phyloP scores from a whole-genome alignment of 208 protist genomes.

The Tetramitus jugosus region DNA sequence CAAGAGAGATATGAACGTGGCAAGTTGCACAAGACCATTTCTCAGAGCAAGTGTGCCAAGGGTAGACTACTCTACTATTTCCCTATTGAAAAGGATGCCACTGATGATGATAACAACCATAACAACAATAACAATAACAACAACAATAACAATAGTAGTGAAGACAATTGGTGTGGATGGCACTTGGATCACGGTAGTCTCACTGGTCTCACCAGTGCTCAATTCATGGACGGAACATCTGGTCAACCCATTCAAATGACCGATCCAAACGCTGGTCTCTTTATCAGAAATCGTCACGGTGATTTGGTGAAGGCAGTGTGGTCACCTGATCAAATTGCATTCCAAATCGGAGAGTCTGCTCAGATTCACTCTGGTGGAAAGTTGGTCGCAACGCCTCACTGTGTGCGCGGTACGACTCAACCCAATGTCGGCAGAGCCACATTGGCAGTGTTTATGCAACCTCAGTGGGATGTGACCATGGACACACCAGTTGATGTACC shows the following conservation, averaged over 20 bases:
- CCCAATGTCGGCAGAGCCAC: constrained; percentile 37
- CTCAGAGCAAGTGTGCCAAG: constrained; percentile 34
- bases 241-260: constrained; percentile 25
- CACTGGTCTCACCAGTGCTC: constrained; percentile 45
- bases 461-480: constrained; percentile 34
- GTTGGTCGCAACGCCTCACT: constrained; percentile 50
- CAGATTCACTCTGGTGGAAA: constrained; percentile 48
- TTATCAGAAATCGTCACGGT: constrained; percentile 33
- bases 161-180: constrained; percentile 46
- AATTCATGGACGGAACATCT: constrained; percentile 34
- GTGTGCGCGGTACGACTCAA: constrained; percentile 36
- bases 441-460: constrained; percentile 59
- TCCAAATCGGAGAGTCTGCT: constrained; percentile 51
- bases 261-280: constrained; percentile 43
- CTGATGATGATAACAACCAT: constrained; percentile 14
- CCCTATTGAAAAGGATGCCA: constrained; percentile 25
- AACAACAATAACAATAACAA: too few relatives aligned
- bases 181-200: constrained; percentile 53
- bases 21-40: constrained; percentile 37
- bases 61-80: constrained; percentile 51
- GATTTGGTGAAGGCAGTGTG: constrained; percentile 39
- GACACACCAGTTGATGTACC: constrained; percentile 31
- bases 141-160: constrained; percentile 9
- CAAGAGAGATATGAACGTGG: constrained; percentile 10
- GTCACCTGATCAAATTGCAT: constrained; percentile 40